Conservation (phyloP, 371 early-diverging fungal genomes). For the Rhizopus delemar region DNA sequence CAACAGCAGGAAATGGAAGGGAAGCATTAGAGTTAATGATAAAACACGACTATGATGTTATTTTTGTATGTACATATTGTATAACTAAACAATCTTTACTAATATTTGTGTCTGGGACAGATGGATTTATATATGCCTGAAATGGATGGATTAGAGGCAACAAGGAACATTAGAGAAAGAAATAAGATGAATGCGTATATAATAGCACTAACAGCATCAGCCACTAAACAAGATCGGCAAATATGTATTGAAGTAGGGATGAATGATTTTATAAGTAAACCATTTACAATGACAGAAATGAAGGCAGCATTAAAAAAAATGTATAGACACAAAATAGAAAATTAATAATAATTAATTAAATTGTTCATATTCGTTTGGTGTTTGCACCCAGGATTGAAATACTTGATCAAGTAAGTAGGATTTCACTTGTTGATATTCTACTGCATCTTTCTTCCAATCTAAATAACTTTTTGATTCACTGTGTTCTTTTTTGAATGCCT, state of each 20-base stretch:
- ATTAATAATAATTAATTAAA: conserved; percentile 11
- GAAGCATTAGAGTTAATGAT: conserved; percentile 52
- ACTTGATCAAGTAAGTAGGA: conserved; percentile 41
- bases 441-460: conserved; percentile 48
- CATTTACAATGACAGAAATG: conserved; percentile 61
- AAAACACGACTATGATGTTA: conserved; percentile 41
- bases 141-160: conserved; percentile 54
- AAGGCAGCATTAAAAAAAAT: conserved; percentile 41
- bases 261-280: conserved; percentile 66
- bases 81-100: not conserved
- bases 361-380: conserved; percentile 40
- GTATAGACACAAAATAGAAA: conserved; percentile 1
- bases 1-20: conserved; percentile 56
- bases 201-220: conserved; percentile 63
- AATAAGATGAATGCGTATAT: conserved; percentile 39
- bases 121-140: conserved; percentile 59
- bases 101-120: conserved; percentile 11
- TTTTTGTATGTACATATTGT: conserved; percentile 34
- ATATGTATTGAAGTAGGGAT: conserved; percentile 64
- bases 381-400: conserved; percentile 59
- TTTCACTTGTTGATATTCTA: conserved; percentile 47
- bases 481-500: not conserved
- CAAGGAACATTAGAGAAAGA: conserved; percentile 39
- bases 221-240: conserved; percentile 56
- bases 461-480: not conserved